phyloP scores from a whole-genome alignment of 306 rosid genomes.

The Dicorynia guianensis region DNA sequence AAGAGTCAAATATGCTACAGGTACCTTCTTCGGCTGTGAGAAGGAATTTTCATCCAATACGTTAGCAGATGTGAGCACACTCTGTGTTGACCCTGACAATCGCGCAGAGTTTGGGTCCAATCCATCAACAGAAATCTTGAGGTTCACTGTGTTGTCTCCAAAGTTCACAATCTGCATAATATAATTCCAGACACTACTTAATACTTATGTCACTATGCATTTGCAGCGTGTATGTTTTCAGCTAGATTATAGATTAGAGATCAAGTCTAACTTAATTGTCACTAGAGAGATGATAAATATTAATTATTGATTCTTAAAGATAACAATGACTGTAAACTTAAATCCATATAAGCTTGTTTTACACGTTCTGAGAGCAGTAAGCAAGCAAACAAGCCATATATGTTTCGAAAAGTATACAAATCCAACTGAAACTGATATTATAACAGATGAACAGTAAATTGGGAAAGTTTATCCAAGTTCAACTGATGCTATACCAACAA shows the following conservation, averaged over 20 bases:
- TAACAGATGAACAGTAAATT: background rate
- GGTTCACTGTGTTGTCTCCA: constrained; percentile 48
- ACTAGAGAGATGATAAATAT: no score
- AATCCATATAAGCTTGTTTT: no score
- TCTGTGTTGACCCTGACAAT: constrained; percentile 47
- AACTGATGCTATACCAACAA: constrained; percentile 4
- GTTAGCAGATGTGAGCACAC: constrained; percentile 56
- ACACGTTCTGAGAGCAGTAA: background rate
- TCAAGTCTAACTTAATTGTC: background rate
- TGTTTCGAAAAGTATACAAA: no score
- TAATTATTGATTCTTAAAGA: no score
- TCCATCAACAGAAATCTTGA: constrained; percentile 49
- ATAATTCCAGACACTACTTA: background rate
- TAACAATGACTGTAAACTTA: no score
- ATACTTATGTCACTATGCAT: background rate
- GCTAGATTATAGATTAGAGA: background rate
- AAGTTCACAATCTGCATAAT: constrained; percentile 67
- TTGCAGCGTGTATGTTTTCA: background rate
- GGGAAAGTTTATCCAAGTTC: constrained; percentile 3
- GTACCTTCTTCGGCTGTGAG: constrained; percentile 62
- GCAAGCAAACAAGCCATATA: background rate
- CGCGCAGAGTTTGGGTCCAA: constrained; percentile 41
- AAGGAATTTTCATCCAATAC: constrained; percentile 78
- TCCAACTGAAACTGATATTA: no score
- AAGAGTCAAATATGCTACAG: background rate